Conservation (phyloP, 495 filamentous ascomycete genomes). For the Lichina pygmaea region DNA sequence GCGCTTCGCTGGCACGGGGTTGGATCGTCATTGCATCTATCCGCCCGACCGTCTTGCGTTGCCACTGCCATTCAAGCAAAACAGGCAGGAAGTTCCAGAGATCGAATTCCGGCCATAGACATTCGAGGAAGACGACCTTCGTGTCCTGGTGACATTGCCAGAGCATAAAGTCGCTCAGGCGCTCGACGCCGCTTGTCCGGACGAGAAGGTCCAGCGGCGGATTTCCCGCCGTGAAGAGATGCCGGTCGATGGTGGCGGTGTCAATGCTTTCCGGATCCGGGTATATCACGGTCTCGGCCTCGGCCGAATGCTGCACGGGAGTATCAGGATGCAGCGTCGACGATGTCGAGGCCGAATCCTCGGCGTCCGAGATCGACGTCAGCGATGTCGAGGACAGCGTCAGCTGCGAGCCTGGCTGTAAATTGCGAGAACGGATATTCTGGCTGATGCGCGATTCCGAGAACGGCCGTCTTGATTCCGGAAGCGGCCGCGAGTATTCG, state of each 20-base stretch:
- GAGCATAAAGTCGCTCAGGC: conserved; percentile 91
- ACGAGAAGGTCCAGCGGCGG: conserved; percentile 79
- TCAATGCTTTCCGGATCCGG: conserved; percentile 71
- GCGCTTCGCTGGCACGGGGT: background rate
- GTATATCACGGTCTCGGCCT: conserved; percentile 5
- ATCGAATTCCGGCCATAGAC: conserved; percentile 90
- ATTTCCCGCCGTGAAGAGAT: conserved; percentile 59
- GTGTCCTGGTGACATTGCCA: conserved; percentile 92
- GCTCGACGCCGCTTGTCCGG: conserved; percentile 71
- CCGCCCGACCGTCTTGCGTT: conserved; percentile 27
- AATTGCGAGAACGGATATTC: conserved; percentile 37
- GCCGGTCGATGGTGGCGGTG: conserved; percentile 41
- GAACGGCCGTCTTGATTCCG: conserved; percentile 34
- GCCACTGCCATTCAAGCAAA: conserved; percentile 70
- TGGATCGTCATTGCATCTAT: conserved; percentile 3
- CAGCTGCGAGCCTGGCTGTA: background rate
- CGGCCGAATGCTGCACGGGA: conserved; percentile 7
- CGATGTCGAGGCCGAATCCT: conserved; percentile 26
- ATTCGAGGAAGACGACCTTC: conserved; percentile 73
- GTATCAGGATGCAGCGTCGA: conserved; percentile 23
- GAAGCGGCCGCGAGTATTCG: conserved; percentile 45
- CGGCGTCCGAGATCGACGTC: conserved; percentile 15
- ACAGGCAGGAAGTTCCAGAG: conserved; percentile 86
- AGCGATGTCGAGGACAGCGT: conserved; percentile 5
- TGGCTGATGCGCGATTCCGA: conserved; percentile 66